Evolutionary conservation across 2,329 filamentous ascomycete species (phyloP).

Genomic region (Aureobasidium mangrovei): DNA sequence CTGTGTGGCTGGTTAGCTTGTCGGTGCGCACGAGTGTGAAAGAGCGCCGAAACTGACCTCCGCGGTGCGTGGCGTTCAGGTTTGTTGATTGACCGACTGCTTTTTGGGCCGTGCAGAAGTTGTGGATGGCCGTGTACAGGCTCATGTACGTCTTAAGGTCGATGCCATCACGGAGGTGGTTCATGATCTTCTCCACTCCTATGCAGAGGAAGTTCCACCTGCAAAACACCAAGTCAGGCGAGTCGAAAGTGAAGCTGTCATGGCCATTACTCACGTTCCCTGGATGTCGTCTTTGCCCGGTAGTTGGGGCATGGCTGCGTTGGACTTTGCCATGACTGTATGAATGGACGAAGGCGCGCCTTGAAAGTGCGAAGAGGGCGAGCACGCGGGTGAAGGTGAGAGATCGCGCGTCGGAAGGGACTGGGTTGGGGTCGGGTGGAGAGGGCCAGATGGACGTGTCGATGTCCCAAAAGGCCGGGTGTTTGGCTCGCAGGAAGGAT

Average conservation of each 20-base stretch:
- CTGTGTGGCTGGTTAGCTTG: slow-evolving; percentile 37
- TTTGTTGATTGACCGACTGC: slow-evolving; percentile 52
- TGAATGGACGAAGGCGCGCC: not conserved
- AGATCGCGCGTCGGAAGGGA: not conserved
- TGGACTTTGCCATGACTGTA: slow-evolving; percentile 4
- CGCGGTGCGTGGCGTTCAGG: slow-evolving; percentile 54
- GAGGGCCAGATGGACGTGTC: not conserved
- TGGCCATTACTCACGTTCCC: slow-evolving; percentile 24
- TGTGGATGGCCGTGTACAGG: slow-evolving; percentile 94
- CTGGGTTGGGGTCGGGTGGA: not conserved
- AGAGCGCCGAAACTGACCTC: slow-evolving; percentile 45
- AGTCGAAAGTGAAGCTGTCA: not conserved
- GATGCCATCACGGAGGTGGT: slow-evolving; percentile 80
- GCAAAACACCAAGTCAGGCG: slow-evolving; percentile 1
- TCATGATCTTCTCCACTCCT: slow-evolving; percentile 90
- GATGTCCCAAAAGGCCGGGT: not conserved
- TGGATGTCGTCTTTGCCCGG: slow-evolving; percentile 31
- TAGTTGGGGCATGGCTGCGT: slow-evolving; percentile 12
- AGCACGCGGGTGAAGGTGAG: slow-evolving; percentile 13
- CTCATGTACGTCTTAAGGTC: slow-evolving; percentile 98
- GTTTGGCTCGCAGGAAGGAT: too few species aligned
- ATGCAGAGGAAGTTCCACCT: slow-evolving; percentile 86
- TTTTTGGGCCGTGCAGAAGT: slow-evolving; percentile 98
- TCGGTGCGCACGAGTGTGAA: not conserved
- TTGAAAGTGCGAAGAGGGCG: not conserved